These are phyloP conservation scores for Amanita thiersii DNA, from an alignment of 768 basidiomycete species.

Conservation along the genomic window DNA sequence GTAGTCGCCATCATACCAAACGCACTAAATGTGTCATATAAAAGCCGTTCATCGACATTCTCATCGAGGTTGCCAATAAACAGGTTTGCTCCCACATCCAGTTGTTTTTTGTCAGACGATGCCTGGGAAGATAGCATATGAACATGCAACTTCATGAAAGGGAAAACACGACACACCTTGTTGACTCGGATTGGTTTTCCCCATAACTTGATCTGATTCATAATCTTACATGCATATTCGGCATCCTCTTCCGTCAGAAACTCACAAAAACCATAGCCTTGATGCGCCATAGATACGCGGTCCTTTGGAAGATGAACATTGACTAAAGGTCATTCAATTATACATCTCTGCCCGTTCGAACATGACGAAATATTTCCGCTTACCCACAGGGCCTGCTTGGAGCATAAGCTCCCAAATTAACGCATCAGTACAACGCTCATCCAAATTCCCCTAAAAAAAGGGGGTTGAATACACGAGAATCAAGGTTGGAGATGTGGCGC, in stretches of 20 bases:
- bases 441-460: conserved; percentile 77
- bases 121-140: conserved; percentile 45
- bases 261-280: conserved; percentile 99
- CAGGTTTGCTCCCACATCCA: conserved; percentile 96
- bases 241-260: conserved; percentile 98
- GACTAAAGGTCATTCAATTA: conserved; percentile 37
- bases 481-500: neutral
- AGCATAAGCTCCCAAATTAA: conserved; percentile 98
- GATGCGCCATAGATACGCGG: conserved; percentile 95
- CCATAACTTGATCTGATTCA: conserved; percentile 99
- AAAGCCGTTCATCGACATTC: conserved; percentile 84
- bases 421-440: conserved; percentile 91
- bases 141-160: conserved; percentile 8
- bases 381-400: conserved; percentile 97
- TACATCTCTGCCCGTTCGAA: neutral
- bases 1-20: conserved; percentile 92
- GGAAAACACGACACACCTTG: conserved; percentile 57
- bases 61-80: conserved; percentile 96
- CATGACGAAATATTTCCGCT: conserved; percentile 21
- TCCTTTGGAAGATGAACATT: conserved; percentile 99
- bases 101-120: conserved; percentile 95
- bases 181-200: conserved; percentile 98
- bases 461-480: conserved; percentile 7
- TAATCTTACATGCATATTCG: conserved; percentile 99
- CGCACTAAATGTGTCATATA: conserved; percentile 94